These are phyloP conservation scores for Scutellaria baicalensis DNA, from an alignment of 257 asterid genomes.

Conservation along the genomic window DNA sequence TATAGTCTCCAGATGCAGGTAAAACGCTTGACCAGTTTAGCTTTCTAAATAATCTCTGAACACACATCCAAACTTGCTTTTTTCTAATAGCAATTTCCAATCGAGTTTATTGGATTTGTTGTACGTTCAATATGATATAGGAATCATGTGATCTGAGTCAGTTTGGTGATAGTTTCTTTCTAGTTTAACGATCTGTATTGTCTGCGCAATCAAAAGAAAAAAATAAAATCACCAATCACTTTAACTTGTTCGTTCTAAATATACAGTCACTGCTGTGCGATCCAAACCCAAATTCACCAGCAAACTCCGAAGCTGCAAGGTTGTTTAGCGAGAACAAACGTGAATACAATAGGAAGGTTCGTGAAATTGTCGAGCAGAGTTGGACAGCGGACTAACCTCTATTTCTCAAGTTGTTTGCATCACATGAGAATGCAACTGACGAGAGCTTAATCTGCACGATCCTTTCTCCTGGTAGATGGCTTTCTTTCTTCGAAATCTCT, in stretches of 20 bases:
- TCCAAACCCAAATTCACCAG: constrained; percentile 91
- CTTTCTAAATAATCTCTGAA: background rate
- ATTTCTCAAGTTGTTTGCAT: background rate
- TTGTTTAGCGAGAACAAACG: constrained; percentile 85
- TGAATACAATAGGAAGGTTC: constrained; percentile 87
- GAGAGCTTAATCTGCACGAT: constrained; percentile 20
- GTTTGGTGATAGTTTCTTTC: background rate
- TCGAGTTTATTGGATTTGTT: background rate
- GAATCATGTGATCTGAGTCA: background rate
- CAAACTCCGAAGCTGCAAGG: constrained; percentile 94
- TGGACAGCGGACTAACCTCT: constrained; percentile 75
- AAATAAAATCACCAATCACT: background rate
- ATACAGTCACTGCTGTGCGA: constrained; percentile 81
- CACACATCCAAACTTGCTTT: background rate
- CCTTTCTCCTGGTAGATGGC: constrained; percentile 31
- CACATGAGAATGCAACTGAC: constrained; percentile 1
- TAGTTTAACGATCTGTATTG: background rate
- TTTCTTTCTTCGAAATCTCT: constrained; percentile 19
- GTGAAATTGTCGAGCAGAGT: constrained; percentile 88
- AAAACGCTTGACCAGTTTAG: background rate
- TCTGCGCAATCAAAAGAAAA: too few species aligned
- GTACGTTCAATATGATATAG: background rate
- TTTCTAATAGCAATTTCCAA: background rate
- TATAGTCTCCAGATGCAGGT: background rate
- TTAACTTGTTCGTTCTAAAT: background rate